Evolutionary conservation across 129 eudicot species (phyloP), one percentile per base, ranked within the genome.

Genomic region (Apium graveolens): DNA sequence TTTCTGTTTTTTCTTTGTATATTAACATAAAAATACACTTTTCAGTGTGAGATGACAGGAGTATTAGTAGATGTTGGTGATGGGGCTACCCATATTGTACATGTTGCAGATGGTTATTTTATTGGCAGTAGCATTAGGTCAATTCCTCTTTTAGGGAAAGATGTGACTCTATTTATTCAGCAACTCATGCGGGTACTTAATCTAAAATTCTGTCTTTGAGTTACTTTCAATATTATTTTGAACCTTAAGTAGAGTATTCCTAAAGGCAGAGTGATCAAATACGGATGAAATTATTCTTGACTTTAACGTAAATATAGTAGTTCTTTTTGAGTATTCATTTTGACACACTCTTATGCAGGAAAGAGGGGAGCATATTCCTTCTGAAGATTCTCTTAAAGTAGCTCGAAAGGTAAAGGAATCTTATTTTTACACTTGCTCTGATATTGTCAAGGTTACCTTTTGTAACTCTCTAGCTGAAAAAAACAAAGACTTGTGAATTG

Each of bases 31-130:
- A 78, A 70, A 78, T 82, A 73, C 71, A 80, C 69, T 34, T 80
- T 70, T 78, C 85, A 94, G 98, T 94, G 98, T 90, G 98, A 94
- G 93, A 90, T 91, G 98, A 94, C 98, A 87, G 97, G 98, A 73
- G 98, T 94, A 78, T 96, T 94, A 43, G 97, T 94, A 75, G 98
- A 91, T 80, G 86, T 91, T 77, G 98, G 98, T 53, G 98, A 94
- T 80, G 97, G 98, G 48, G 96, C 92, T 81, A 91, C 98, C 45
- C 97, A 91, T 88, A 92, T 94, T 53, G 97, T 94, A 81, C 98
- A 96, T 74, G 98, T 94, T 87, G 98, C 97, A 71, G 97, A 94
- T 53, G 98, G 98, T 79, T 94, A 94, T 83, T 97, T 91, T 77
- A 94, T 94, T 81, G 98, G 98, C 44, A 90, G 98, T 89, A 94